These are phyloP conservation scores for Alternaria triticina DNA, from an alignment of 2,329 filamentous ascomycete genomes.

Conservation along the genomic window DNA sequence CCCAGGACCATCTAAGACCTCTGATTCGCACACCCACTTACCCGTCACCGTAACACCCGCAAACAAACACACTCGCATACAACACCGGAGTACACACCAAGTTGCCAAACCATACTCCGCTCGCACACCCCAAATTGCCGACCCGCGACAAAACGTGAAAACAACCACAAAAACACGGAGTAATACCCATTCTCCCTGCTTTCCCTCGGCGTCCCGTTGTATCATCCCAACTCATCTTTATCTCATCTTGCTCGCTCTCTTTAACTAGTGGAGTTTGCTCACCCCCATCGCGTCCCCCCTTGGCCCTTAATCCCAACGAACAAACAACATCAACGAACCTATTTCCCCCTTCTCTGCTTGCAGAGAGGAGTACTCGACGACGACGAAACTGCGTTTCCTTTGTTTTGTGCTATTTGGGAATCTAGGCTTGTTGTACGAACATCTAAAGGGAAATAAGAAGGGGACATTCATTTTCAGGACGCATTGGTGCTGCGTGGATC, in stretches of 20 bases:
- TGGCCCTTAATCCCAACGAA: slow-evolving; percentile 11
- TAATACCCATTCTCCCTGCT: slow-evolving; percentile 29
- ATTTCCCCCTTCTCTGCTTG: slow-evolving; percentile 23
- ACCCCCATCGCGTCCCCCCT: slow-evolving; percentile 30
- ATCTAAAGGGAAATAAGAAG: slow-evolving; percentile 9
- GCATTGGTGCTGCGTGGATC: slow-evolving; percentile 29
- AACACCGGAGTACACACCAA: slow-evolving; percentile 25
- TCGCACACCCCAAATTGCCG: slow-evolving; percentile 30
- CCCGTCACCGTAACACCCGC: slow-evolving; percentile 22
- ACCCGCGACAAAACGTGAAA: slow-evolving; percentile 34
- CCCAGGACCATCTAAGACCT: slow-evolving; percentile 34
- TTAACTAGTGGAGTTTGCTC: slow-evolving; percentile 31
- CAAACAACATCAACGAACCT: slow-evolving; percentile 15
- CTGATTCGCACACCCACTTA: slow-evolving; percentile 17
- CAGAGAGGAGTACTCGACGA: slow-evolving; percentile 41
- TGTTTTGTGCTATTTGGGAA: slow-evolving; percentile 25
- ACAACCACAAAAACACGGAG: slow-evolving; percentile 43
- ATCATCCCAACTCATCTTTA: slow-evolving; percentile 19
- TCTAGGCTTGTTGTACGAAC: slow-evolving; percentile 17
- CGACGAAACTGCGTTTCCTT: slow-evolving; percentile 45
- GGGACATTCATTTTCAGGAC: slow-evolving; percentile 28
- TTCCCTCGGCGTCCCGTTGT: slow-evolving; percentile 37
- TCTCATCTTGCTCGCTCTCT: slow-evolving; percentile 21
- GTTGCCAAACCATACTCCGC: slow-evolving; percentile 16
- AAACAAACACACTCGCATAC: slow-evolving; percentile 14